Percentiles rank a stretch among this genome's conserved stretches.
Evolutionary conservation across 2,329 filamentous ascomycete genomes (phyloP).

Genomic region (Penicillium digitatum): DNA sequence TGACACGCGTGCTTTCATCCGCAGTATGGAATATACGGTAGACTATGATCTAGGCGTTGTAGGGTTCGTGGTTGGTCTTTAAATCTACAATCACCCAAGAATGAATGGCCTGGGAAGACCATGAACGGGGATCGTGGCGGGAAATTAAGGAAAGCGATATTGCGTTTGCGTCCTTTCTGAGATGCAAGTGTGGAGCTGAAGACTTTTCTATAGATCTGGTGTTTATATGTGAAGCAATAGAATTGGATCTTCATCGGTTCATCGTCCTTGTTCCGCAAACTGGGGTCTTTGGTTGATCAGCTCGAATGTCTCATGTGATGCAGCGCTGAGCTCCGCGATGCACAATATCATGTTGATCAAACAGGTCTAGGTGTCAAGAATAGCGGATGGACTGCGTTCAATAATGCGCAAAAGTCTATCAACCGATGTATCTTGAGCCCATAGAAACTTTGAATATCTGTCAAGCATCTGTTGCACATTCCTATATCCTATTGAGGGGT

Average conservation of each 20-base stretch:
- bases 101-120: not conserved
- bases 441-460: not conserved
- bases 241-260: slow-evolving; percentile 7
- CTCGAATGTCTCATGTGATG: not conserved
- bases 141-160: not conserved
- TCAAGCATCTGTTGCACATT: not conserved
- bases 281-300: not conserved
- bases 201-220: not conserved
- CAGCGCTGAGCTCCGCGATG: not conserved
- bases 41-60: not conserved
- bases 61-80: not conserved
- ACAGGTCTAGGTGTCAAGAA: not conserved
- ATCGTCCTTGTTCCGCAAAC: slow-evolving; percentile 1
- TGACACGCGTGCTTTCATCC: not conserved
- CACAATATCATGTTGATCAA: not conserved
- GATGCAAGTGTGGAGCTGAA: not conserved
- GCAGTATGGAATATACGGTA: not conserved
- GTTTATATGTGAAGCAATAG: not conserved
- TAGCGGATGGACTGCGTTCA: not conserved
- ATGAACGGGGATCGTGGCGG: not conserved
- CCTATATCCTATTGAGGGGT: not conserved
- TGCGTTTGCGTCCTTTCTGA: not conserved
- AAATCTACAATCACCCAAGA: not conserved
- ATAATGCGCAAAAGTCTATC: not conserved
- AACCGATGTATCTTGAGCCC: not conserved